Conservation (phyloP, 192 early-diverging fungal species). For the Oehlia diaphana region DNA sequence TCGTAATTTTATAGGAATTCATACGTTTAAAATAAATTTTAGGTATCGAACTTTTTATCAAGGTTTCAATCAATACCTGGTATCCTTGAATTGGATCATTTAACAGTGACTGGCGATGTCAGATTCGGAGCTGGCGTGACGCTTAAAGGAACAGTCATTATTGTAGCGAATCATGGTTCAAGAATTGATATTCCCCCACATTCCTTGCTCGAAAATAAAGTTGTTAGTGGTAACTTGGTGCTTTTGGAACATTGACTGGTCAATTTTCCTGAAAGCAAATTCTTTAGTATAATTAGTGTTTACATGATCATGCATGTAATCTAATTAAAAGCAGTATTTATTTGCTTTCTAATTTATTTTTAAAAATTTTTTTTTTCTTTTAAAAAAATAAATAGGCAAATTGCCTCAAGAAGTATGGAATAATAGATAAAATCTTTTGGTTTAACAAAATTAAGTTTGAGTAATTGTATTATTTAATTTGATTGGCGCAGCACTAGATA, state of each 20-base stretch:
- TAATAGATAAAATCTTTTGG: no score
- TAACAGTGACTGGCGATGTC: slow-evolving; percentile 98
- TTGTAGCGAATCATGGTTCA: slow-evolving; percentile 97
- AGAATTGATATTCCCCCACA: slow-evolving; percentile 96
- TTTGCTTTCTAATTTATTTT: no score
- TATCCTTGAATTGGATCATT: slow-evolving; percentile 96
- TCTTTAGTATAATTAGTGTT: no score
- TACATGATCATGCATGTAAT: no score
- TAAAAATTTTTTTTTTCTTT: no score
- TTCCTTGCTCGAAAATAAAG: slow-evolving; percentile 96
- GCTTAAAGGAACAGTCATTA: slow-evolving; percentile 94
- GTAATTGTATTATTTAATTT: no score
- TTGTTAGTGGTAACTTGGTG: slow-evolving; percentile 94
- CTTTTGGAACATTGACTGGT: slow-evolving; percentile 71
- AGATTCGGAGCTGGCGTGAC: slow-evolving; percentile 93
- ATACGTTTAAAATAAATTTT: background rate
- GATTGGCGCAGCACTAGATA: no score
- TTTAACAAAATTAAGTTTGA: no score
- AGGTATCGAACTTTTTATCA: slow-evolving; percentile 78
- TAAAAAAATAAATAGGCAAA: no score
- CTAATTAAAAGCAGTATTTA: no score
- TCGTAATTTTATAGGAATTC: background rate
- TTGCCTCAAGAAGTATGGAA: no score
- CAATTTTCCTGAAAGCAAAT: no score
- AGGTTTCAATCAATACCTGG: slow-evolving; percentile 94